Evolutionary conservation across 345 rosid genomes (phyloP), one percentile per base, ranked within the genome.

Genomic region (Acer yangbiense): DNA sequence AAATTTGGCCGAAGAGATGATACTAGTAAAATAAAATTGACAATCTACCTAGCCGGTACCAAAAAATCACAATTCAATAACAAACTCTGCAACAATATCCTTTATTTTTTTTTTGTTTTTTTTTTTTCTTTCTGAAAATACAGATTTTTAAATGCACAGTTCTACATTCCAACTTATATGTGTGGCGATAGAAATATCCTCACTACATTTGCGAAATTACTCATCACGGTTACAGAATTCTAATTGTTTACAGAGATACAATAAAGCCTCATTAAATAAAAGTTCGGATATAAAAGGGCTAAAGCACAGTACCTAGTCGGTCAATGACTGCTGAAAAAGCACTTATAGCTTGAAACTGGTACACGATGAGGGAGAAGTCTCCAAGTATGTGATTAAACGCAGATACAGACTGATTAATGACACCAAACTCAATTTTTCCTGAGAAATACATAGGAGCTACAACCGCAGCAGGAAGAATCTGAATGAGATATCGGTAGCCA

Each of bases 381-480:
- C 98, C 98, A 55, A 95, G 91, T 65, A 95, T 93, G 81, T 95
- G 99, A 81, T 93, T 95, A 81, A 95, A 95, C 60, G 99, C 99
- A 60, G 99, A 95, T 65, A 92, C 97, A 25, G 99, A 93, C 81
- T 95, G 99, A 85, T 91, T 95, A 76, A 95, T 93, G 80, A 95
- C 98, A 82, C 99, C 99, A 86, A 95, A 95, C 91, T 95, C 99
- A 78, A 95, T 95, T 86, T 93, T 92, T 44, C 97, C 98, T 2
- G 98, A 93, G 86, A 95, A 95, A 81, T 88, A 95, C 98, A 93
- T 95, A 4, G 98, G 98, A 82, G 98, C 98, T 65, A 95, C 95
- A 74, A 95, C 91, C 78, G 98, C 98, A 79, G 91, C 98, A 60
- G 98, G 98, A 79, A 95, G 97, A 84, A 95, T 90, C 90, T 95